Evolutionary conservation across 768 basidiomycete species (phyloP), one percentile per base, ranked within the genome.

Genomic region (Trametes cinnabarina): DNA sequence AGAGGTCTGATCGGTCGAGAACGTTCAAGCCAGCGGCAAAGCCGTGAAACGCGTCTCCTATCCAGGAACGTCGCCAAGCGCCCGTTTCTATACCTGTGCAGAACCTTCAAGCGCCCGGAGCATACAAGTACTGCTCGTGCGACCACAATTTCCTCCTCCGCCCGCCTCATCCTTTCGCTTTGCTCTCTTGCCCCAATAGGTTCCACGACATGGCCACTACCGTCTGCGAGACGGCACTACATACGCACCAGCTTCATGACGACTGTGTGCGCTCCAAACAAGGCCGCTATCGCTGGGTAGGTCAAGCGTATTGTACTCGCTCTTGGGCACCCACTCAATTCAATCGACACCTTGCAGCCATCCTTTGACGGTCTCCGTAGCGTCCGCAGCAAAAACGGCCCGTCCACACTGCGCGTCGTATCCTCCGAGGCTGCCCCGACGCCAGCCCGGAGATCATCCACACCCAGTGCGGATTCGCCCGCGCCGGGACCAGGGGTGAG

Each of bases 401-500:
- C 39, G 5, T 40, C 46, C 19, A 23, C 54, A 7, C 15, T 55
- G 39, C 54, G 46, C n/a, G 46, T 55, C 35, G 54, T 55, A n/a
- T 26, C 54, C 6, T 55, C 54, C 46, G 54, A 55, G 19, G 17
- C 35, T 47, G 15, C 37, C n/a, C 46, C 54, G 37, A 39, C 37
- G 37, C 35, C 37, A 9, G 37, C 12, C 44, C 25, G 40, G 46
- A 47, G 41, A 22, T 14, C 54, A 14, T 8, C 54, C 15, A 17
- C 19, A 15, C 10, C 46, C 20, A 40, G 25, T 19, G 37, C 54
- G 25, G 54, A 26, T 7, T 34, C 53, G 44, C 8, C 5, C 44
- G 53, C 34, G 32, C 46, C 46, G 53, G 53, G n/a, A 20, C 56
- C 28, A 46, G 49, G 48, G 57, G 49, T 51, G 49, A 51, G 57